Evolutionary conservation across 768 basidiomycete species (phyloP).

Genomic region (Agrocybe chaxingu): DNA sequence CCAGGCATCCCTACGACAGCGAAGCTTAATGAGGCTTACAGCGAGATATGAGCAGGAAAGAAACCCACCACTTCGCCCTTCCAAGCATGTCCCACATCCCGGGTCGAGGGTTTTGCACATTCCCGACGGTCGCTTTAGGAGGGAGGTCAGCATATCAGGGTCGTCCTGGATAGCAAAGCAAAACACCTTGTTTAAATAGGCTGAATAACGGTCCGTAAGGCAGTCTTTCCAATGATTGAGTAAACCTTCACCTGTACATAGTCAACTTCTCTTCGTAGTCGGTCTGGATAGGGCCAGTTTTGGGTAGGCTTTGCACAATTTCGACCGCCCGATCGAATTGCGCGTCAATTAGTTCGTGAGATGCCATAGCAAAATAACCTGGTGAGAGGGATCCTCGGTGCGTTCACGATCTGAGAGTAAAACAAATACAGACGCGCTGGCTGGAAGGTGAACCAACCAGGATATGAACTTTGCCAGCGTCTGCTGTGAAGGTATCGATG

Average conservation of each 20-base stretch:
- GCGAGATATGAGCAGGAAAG: not conserved
- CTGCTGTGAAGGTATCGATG: not conserved
- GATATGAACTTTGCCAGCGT: no score
- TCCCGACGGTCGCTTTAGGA: conserved; percentile 78
- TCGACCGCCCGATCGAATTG: conserved; percentile 95
- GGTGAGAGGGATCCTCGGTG: not conserved
- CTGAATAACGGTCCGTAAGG: conserved; percentile 35
- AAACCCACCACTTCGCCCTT: conserved; percentile 76
- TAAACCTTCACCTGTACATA: conserved; percentile 74
- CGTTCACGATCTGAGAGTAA: not conserved
- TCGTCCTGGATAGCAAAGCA: not conserved
- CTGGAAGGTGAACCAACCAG: no score
- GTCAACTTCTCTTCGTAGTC: conserved; percentile 92
- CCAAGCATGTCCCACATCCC: conserved; percentile 90
- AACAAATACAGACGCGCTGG: no score
- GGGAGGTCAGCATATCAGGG: conserved; percentile 5
- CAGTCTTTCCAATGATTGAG: not conserved
- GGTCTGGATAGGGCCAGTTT: conserved; percentile 93
- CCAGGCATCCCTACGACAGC: conserved; percentile 81
- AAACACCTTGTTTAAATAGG: conserved; percentile 88
- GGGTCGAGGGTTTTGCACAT: conserved; percentile 75
- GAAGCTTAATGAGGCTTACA: not conserved
- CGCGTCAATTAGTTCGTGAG: conserved; percentile 65
- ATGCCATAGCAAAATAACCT: conserved; percentile 41
- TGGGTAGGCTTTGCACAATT: conserved; percentile 89